Base-by-base conservation (phyloP, 352 stramenopile species). In the Phytophthora quininea region DNA sequence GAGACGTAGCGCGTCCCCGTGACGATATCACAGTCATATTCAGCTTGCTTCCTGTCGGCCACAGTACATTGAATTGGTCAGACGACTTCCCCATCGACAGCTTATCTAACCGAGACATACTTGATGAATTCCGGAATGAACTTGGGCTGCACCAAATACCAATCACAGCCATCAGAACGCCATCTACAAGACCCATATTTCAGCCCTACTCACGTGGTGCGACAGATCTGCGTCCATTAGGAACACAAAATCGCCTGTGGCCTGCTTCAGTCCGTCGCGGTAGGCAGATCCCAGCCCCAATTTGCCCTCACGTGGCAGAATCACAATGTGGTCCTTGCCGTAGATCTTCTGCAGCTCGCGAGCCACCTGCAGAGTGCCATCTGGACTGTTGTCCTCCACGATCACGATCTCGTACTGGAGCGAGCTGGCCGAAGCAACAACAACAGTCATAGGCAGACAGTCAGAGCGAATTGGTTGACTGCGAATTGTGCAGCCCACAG, bases 221-320 rank as follows among this genome's bases (percentile, higher is more conserved):
- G 92, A 98, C 37, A 99, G 86, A 79, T 99, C 97, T 19, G 97
- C 97, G 82, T 99, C 97, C 97, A 99, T 99, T 43, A 99, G 84
- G 75, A 99, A 92, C 48, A 99, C 96, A 71, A 92, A 97, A 61
- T 98, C 82, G 27, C 97, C 96, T 35, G 91, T 97, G 14, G 85
- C 83, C 35, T 84, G 77, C 71, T 98, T 96, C 45, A 99, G 84
- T 12, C 97, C 98, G 65, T 98, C 97, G 43, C 97, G 94, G 74
- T 99, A 99, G 27, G 98, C 98, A 1, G 90, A 98, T 38, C 97
- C 97, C 12, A 99, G 80, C 15, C 98, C 98, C 38, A 99, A 69
- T 72, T 99, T 99, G 33, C 96, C 97, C 48, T 94, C 71, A 52
- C 98, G 91, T 46, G 96, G 91, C 5, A 99, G 77, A 62, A 99